These are phyloP conservation scores for Crataegus laevigata DNA, from an alignment of 306 rosid genomes.

Conservation along the genomic window DNA sequence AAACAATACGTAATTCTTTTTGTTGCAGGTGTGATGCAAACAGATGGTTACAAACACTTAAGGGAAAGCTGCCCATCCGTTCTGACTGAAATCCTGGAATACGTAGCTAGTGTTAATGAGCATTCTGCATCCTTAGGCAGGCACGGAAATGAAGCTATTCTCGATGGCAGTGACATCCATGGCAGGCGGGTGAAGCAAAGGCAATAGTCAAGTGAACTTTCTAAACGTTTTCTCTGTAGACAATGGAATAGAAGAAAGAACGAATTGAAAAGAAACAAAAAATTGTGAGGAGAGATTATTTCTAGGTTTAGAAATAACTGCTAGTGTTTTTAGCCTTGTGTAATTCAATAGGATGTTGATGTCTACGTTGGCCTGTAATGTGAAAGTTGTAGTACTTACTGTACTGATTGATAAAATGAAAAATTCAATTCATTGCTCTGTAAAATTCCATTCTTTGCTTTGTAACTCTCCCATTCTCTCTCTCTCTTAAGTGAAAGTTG, in stretches of 20 bases:
- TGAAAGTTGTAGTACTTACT: neutral
- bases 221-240: conserved; percentile 11
- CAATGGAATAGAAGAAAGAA: conserved; percentile 3
- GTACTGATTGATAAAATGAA: neutral
- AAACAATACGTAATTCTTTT: neutral
- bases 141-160: conserved; percentile 54
- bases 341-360: conserved; percentile 1
- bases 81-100: conserved; percentile 76
- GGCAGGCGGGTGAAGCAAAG: conserved; percentile 95
- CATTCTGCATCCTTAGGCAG: conserved; percentile 49
- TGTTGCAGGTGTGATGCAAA: conserved; percentile 75
- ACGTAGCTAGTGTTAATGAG: conserved; percentile 74
- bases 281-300: neutral
- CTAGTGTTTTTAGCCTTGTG: conserved; percentile 8
- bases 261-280: conserved; percentile 1
- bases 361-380: conserved; percentile 10
- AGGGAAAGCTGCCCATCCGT: conserved; percentile 84
- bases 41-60: conserved; percentile 84
- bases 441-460: neutral
- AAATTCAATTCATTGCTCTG: neutral
- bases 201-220: conserved; percentile 32
- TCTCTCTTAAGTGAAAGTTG: neutral
- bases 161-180: conserved; percentile 75
- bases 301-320: conserved; percentile 24
- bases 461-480: no score